Evolutionary conservation across 140 eudicot genomes (phyloP).

Genomic region (Flaveria floridana): DNA sequence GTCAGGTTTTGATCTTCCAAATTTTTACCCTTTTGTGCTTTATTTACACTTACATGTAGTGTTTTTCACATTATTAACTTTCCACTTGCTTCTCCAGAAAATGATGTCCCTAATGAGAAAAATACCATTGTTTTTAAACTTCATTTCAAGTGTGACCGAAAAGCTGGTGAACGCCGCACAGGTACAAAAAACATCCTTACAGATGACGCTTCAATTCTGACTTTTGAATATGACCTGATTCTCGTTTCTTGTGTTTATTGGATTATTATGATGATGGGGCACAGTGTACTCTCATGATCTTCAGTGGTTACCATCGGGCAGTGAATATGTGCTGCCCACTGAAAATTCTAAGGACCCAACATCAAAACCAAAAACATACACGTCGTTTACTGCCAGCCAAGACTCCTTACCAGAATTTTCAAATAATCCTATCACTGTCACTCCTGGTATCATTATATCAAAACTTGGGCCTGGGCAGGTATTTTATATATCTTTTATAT

Average conservation of each 20-base stretch:
- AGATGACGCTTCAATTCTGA: neutral
- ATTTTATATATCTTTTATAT: neutral
- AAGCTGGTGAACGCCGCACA: conserved; percentile 52
- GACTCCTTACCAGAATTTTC: conserved; percentile 63
- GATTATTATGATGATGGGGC: conserved; percentile 11
- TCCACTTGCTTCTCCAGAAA: conserved; percentile 41
- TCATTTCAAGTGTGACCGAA: conserved; percentile 53
- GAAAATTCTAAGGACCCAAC: conserved; percentile 46
- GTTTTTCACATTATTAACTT: neutral
- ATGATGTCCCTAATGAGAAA: conserved; percentile 77
- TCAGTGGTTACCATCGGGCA: conserved; percentile 82
- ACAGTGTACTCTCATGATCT: conserved; percentile 69
- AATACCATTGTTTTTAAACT: conserved; percentile 85
- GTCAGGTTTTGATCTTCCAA: conserved; percentile 55
- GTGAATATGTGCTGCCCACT: conserved; percentile 53
- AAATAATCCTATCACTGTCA: conserved; percentile 55
- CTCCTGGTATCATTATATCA: conserved; percentile 52
- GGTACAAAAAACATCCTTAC: conserved; percentile 39
- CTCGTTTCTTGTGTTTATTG: neutral
- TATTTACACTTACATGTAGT: neutral
- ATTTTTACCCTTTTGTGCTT: conserved; percentile 2
- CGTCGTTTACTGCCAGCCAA: conserved; percentile 72
- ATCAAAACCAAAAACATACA: conserved; percentile 64
- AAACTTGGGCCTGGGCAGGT: conserved; percentile 95
- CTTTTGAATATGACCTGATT: neutral